Base-by-base conservation (phyloP, 148 eudicot species). In the Rhododendron kiyosumense region DNA sequence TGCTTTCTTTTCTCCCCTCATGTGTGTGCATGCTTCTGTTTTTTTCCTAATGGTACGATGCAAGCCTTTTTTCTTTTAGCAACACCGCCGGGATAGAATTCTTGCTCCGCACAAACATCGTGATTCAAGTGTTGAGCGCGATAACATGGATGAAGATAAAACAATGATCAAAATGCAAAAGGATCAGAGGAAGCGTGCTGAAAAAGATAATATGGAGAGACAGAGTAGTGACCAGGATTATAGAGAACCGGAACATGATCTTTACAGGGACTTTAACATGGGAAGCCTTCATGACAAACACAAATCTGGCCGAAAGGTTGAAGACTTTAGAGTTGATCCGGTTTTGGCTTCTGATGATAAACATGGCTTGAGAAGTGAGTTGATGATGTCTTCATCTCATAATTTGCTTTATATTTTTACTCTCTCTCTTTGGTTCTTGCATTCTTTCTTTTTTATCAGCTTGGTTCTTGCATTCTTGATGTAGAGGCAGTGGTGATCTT, bases 321-420 rank as follows among this genome's bases (percentile, higher is more conserved):
- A 94, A 49, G 93, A 90, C 65, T 89, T 89, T 89, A 91, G 93
- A 82, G 88, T 87, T 73, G 84, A 80, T 81, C 82, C 89, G 24
- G 83, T 69, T 82, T 41, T 83, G 87, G 91, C 86, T 26, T 81
- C 94, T 61, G 94, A 93, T 67, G 98, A 97, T 87, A 94, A 93
- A 92, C 90, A 88, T 91, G 87, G 91, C 67, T 63, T 93, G 86
- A 97, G 91, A 88, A 97, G 99, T 97, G 91, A 93, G 98, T 91
- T 48, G 24, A 36, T 87, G 74, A 28, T 85, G 30, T 12, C 59
- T 22, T 46, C 69, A 22, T 26, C 8, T 24, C 7, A 5, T 61
- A 22, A 61, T 43, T 45, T 24, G 24, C n/a, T 80, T 80, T 51
- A 28, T 28, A 2, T 80, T 49, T 30, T 26, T 30, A 7, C 38